Base-by-base conservation (phyloP, 257 asterid genomes). In the Solanum pinnatisectum region DNA sequence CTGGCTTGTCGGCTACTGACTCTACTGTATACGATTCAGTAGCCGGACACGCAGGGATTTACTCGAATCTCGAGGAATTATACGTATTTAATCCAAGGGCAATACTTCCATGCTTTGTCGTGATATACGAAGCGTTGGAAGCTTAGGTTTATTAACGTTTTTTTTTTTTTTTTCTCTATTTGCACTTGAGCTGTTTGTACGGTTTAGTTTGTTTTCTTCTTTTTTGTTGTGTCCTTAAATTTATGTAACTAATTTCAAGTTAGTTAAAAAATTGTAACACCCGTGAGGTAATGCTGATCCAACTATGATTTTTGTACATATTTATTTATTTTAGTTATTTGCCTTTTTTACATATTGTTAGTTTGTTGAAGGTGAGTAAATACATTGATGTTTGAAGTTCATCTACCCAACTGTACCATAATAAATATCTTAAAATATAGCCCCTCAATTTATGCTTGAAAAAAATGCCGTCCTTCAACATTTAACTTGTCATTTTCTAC, bases 81-180 rank as follows among this genome's bases (percentile, higher is more conserved):
- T 85, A 87, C 44, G 95, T 93, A 89, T 91, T 89, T 85, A 93
- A 93, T 87, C 92, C 94, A 39, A 91, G 91, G 94, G 95, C 94
- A 3, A 92, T 93, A 87, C 91, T 93, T 52, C 92, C 95, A 23
- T 93, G 95, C 88, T 93, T 93, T 87, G 95, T 93, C 68, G 94
- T 93, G 84, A 91, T 93, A 59, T 93, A 93, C 88, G 91, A 90
- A 74, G 91, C 94, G 0, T 83, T 89, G 73, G 92, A 91, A 77
- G 88, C 91, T 72, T 91, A 88, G 87, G 56, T 67, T 3, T 4
- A 0, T 87, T 44, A 72, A 83, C 33, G 37, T 59, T 5, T 46
- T 33, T 8, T 71, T 14, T 32, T 52, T 6, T 33, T 8, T 71
- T 14, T 32, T 52, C 4, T 39, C 3, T 22, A 40, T 84, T 83